Percentiles rank a stretch among this genome's conserved stretches.
phyloP scores from a whole-genome alignment of 2,329 filamentous ascomycete genomes.

The Pochonia chlamydosporia region DNA sequence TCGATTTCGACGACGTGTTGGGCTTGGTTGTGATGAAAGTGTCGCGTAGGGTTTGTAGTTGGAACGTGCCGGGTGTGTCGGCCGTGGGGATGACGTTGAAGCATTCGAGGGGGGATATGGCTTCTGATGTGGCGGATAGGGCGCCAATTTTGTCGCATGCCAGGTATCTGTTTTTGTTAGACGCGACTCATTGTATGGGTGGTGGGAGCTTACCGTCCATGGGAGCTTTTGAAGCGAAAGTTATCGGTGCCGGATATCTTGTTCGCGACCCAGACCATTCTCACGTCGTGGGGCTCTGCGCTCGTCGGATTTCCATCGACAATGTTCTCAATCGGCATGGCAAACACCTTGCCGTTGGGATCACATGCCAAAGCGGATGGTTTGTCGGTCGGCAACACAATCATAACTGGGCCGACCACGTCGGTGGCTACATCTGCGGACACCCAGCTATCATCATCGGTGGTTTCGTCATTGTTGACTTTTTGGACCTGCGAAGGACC shows the following conservation, averaged over 20 bases:
- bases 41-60: constrained; percentile 66
- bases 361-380: constrained; percentile 79
- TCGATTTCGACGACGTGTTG: constrained; percentile 40
- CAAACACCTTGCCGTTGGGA: constrained; percentile 78
- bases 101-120: constrained; percentile 77
- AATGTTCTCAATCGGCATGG: constrained; percentile 77
- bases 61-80: constrained; percentile 65
- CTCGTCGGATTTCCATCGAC: constrained; percentile 76
- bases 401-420: constrained; percentile 73
- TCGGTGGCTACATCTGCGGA: constrained; percentile 70
- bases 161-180: constrained; percentile 56
- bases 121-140: constrained; percentile 70
- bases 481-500: constrained; percentile 18
- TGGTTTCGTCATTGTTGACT: constrained; percentile 24
- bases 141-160: constrained; percentile 79
- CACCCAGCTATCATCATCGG: constrained; percentile 85
- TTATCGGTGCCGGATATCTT: constrained; percentile 74
- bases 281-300: constrained; percentile 90
- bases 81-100: constrained; percentile 62
- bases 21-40: constrained; percentile 63
- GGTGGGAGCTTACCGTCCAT: constrained; percentile 59
- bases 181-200: no score
- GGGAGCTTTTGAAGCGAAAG: constrained; percentile 82
- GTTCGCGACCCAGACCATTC: constrained; percentile 92
- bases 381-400: constrained; percentile 72